A percentile compares a stretch with the other conserved stretches of the same genome.
Evolutionary conservation across 208 protist genomes (phyloP).

Genomic region (Trypanosoma cruzi): DNA sequence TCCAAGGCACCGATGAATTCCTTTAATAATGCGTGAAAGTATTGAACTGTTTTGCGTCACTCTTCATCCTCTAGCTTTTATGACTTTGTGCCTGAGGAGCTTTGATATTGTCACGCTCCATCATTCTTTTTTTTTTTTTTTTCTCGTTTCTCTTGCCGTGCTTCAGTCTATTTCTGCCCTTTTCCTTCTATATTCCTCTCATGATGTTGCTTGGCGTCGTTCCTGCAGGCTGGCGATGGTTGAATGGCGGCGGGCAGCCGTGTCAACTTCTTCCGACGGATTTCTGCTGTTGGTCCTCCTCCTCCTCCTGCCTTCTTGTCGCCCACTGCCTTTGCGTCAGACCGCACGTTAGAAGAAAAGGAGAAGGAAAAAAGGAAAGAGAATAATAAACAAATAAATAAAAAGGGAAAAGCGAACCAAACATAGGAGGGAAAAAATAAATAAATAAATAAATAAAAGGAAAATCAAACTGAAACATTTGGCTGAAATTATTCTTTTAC

Average conservation of each 20-base stretch:
- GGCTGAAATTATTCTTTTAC: neutral
- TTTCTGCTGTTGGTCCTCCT: neutral
- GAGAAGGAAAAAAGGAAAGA: too few relatives aligned
- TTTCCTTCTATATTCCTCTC: too few relatives aligned
- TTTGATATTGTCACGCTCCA: slow-evolving; percentile 6
- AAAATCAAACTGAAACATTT: too few relatives aligned
- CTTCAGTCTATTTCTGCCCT: too few relatives aligned
- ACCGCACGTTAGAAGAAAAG: neutral
- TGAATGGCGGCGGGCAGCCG: neutral
- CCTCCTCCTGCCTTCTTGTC: neutral
- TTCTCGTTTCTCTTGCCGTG: too few relatives aligned
- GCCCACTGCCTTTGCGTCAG: neutral
- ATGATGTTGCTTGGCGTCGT: too few relatives aligned
- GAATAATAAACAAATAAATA: too few relatives aligned
- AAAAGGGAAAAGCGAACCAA: neutral
- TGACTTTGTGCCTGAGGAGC: neutral
- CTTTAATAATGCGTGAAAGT: neutral
- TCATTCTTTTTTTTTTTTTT: neutral
- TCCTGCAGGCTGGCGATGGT: neutral
- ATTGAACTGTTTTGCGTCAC: neutral
- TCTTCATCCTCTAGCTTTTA: neutral
- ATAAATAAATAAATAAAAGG: slow-evolving; percentile 19
- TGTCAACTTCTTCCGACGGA: neutral
- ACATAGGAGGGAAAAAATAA: neutral
- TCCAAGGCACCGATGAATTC: neutral